Conservation (phyloP, 1,284 basidiomycete genomes). For the Cutaneotrichosporon dermatis region DNA sequence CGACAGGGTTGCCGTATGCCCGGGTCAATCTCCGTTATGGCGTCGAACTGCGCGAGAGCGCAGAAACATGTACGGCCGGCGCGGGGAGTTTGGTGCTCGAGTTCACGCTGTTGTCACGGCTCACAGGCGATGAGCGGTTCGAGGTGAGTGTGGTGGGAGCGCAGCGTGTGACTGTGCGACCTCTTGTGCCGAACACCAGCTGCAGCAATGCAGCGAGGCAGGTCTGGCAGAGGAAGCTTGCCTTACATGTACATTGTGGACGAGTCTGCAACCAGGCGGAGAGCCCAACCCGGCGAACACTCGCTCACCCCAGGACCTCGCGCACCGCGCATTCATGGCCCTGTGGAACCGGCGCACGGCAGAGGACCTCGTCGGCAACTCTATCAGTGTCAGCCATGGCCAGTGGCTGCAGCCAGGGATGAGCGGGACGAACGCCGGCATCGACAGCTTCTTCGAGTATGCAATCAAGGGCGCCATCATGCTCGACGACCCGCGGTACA, state of each 20-base stretch:
- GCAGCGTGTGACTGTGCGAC: slow-evolving; percentile 28
- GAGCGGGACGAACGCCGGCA: slow-evolving; percentile 80
- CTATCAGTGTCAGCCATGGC: slow-evolving; percentile 63
- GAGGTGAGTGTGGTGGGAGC: slow-evolving; percentile 57
- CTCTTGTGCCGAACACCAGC: background rate
- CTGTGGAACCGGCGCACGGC: slow-evolving; percentile 83
- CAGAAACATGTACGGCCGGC: slow-evolving; percentile 63
- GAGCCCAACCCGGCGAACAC: no score
- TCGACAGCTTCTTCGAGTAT: slow-evolving; percentile 92
- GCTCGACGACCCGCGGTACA: slow-evolving; percentile 79
- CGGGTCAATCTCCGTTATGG: slow-evolving; percentile 56
- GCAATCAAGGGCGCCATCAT: slow-evolving; percentile 65
- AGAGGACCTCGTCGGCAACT: slow-evolving; percentile 80
- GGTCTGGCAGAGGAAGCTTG: no score
- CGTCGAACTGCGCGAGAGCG: slow-evolving; percentile 36
- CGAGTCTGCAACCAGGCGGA: no score
- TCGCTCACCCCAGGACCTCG: slow-evolving; percentile 33
- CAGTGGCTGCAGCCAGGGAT: slow-evolving; percentile 60
- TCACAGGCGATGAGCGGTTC: slow-evolving; percentile 80
- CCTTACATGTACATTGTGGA: no score
- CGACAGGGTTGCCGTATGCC: slow-evolving; percentile 83
- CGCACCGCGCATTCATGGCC: slow-evolving; percentile 71
- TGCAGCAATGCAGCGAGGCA: background rate
- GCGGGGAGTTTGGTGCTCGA: slow-evolving; percentile 87
- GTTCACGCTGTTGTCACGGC: slow-evolving; percentile 80